Evolutionary conservation across 1,139 yeast species (phyloP).

Genomic region (Tardiomyces depauwii): DNA sequence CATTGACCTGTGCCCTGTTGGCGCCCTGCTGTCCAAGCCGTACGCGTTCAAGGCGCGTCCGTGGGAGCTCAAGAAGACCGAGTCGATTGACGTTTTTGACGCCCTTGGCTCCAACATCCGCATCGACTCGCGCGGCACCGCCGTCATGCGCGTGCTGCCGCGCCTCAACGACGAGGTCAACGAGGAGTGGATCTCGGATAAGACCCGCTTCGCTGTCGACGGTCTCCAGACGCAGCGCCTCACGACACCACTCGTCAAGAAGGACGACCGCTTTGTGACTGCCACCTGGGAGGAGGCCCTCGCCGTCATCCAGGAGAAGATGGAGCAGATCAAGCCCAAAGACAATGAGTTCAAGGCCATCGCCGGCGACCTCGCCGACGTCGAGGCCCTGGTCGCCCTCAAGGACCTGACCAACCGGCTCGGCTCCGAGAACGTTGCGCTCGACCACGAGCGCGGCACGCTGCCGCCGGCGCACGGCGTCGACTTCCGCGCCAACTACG

Average conservation of each 20-base stretch:
- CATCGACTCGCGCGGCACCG: conserved; percentile 80
- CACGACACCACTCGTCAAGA: conserved; percentile 69
- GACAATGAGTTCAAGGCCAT: conserved; percentile 71
- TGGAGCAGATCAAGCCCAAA: conserved; percentile 44
- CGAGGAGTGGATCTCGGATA: conserved; percentile 90
- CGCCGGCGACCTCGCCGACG: conserved; percentile 76
- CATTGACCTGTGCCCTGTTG: conserved; percentile 85
- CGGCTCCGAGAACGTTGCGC: conserved; percentile 72
- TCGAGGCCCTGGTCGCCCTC: conserved; percentile 71
- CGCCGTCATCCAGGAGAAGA: conserved; percentile 56
- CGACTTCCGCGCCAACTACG: conserved; percentile 69
- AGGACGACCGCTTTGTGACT: conserved; percentile 58
- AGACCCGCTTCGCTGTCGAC: conserved; percentile 77
- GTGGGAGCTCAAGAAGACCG: conserved; percentile 89
- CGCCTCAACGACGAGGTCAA: conserved; percentile 78
- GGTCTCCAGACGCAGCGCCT: conserved; percentile 81
- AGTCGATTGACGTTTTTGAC: conserved; percentile 77
- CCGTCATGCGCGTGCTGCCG: conserved; percentile 82
- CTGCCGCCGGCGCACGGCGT: conserved; percentile 59
- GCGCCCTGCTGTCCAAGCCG: conserved; percentile 84
- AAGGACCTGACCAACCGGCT: conserved; percentile 69
- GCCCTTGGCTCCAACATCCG: conserved; percentile 76
- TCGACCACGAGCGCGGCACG: conserved; percentile 49
- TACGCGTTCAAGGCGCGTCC: conserved; percentile 89
- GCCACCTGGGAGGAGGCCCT: conserved; percentile 89